Conservation (phyloP, 2,329 filamentous ascomycete species). For the Verticillium tricorpus region DNA sequence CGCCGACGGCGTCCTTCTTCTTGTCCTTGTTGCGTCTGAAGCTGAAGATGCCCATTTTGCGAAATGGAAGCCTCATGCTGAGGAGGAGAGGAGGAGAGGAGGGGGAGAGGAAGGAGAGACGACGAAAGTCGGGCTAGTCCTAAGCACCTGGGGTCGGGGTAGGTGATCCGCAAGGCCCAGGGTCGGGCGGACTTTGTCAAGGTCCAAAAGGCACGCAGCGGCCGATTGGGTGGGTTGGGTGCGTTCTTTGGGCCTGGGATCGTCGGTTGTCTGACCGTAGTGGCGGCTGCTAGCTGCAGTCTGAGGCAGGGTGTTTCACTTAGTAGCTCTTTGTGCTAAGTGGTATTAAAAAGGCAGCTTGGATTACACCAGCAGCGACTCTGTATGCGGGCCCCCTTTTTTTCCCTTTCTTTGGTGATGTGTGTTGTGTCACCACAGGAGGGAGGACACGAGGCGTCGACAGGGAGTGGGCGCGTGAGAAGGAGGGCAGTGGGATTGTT, state of each 20-base stretch:
- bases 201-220: not conserved
- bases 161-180: not conserved
- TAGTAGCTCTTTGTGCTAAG: not conserved
- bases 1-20: constrained; percentile 5
- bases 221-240: not conserved
- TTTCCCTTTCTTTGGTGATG: not conserved
- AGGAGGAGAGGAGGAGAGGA: not conserved
- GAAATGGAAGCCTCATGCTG: constrained; percentile 11
- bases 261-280: not conserved
- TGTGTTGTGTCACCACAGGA: not conserved
- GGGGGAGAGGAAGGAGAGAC: not conserved
- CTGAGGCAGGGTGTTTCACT: not conserved
- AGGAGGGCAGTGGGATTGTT: not conserved
- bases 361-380: not conserved
- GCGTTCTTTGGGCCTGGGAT: not conserved
- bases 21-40: constrained; percentile 14
- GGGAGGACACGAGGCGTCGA: not conserved
- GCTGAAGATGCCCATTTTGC: constrained; percentile 9
- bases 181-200: not conserved
- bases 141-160: not conserved
- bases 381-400: not conserved
- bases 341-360: not conserved
- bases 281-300: not conserved
- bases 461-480: not conserved
- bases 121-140: not conserved